Percentiles rank a stretch among this genome's conserved stretches.
These are phyloP conservation scores for Penicillium angulare DNA, from an alignment of 495 filamentous ascomycete species.

Conservation along the genomic window DNA sequence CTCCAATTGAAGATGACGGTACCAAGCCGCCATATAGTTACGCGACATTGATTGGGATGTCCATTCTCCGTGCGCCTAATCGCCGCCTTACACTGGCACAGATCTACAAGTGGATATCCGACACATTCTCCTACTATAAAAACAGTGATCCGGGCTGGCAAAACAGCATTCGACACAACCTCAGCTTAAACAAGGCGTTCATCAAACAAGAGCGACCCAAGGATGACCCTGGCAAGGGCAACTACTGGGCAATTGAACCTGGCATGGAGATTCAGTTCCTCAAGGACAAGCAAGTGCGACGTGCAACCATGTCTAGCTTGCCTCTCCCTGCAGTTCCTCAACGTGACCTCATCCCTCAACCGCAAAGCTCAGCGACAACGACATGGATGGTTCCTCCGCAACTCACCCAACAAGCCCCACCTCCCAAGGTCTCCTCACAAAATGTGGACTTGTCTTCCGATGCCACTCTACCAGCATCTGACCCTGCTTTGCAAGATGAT, in stretches of 20 bases:
- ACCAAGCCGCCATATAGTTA: constrained; percentile 89
- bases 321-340: constrained; percentile 39
- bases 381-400: constrained; percentile 43
- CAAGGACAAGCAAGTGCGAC: constrained; percentile 72
- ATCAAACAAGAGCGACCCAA: constrained; percentile 94
- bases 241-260: constrained; percentile 93
- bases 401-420: constrained; percentile 22
- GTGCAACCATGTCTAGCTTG: constrained; percentile 50
- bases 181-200: constrained; percentile 97
- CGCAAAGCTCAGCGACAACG: constrained; percentile 31
- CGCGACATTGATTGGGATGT: constrained; percentile 94
- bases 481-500: constrained; percentile 69
- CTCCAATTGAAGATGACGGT: constrained; percentile 80
- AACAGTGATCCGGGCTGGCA: constrained; percentile 88
- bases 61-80: constrained; percentile 83
- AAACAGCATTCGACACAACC: constrained; percentile 97
- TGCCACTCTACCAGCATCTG: constrained; percentile 89
- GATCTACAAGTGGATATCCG: constrained; percentile 99
- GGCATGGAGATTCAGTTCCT: constrained; percentile 85
- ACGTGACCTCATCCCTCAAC: constrained; percentile 28
- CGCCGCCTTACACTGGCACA: constrained; percentile 88
- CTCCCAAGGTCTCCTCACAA: constrained; percentile 18
- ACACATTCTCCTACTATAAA: constrained; percentile 86
- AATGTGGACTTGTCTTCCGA: constrained; percentile 78
- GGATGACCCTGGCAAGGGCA: constrained; percentile 97